Percentiles rank a stretch among this genome's conserved stretches.
phyloP scores from a whole-genome alignment of 169 alveolate genomes.

The Babesia gibsoni region DNA sequence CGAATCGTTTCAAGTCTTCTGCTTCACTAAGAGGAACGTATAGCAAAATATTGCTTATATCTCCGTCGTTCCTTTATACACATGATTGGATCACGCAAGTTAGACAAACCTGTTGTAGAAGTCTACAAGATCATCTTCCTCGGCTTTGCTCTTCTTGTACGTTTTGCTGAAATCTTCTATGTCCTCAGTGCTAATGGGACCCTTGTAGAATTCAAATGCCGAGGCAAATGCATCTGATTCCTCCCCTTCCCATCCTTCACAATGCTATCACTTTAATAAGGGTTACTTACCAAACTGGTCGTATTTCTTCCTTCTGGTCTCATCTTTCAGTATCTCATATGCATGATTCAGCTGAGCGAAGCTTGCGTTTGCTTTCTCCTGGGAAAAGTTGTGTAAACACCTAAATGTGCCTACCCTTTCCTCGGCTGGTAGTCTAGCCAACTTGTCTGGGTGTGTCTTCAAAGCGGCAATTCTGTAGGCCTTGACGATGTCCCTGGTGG shows the following conservation, averaged over 20 bases:
- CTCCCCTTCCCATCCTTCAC: constrained; percentile 66
- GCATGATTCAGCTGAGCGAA: constrained; percentile 74
- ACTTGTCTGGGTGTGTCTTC: constrained; percentile 91
- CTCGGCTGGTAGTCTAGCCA: constrained; percentile 30
- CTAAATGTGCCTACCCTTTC: constrained; percentile 9
- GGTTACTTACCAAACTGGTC: constrained; percentile 63
- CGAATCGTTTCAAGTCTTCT: constrained; percentile 59
- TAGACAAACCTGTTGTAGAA: constrained; percentile 63
- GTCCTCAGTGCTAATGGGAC: constrained; percentile 57
- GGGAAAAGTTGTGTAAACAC: neutral
- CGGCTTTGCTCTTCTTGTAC: constrained; percentile 66
- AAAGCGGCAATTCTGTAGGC: constrained; percentile 87
- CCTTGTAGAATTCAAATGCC: constrained; percentile 62
- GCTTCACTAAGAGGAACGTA: constrained; percentile 70
- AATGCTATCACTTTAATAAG: neutral
- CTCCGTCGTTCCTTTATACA: constrained; percentile 55
- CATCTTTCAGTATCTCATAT: constrained; percentile 73
- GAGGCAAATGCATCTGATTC: constrained; percentile 49
- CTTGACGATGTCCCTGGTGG: constrained; percentile 84
- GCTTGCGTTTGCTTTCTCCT: constrained; percentile 66
- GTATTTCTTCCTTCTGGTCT: constrained; percentile 62
- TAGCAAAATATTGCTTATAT: constrained; percentile 60
- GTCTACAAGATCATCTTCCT: constrained; percentile 71
- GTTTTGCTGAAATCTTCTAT: constrained; percentile 61
- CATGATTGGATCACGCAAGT: neutral